Conservation (phyloP, 2,329 filamentous ascomycete genomes). For the Xylariaceae sp. region DNA sequence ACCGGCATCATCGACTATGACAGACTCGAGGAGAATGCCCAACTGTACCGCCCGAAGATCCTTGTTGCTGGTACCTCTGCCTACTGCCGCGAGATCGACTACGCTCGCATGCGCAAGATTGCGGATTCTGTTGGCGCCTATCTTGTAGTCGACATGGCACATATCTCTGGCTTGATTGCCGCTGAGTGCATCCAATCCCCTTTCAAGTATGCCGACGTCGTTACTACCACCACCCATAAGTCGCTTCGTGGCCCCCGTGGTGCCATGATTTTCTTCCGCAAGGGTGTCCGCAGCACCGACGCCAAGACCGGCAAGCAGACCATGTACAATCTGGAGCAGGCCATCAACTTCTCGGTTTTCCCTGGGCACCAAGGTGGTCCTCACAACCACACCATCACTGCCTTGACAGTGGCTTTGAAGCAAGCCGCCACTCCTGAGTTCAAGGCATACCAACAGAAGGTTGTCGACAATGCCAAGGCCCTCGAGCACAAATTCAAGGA, state of each 20-base stretch:
- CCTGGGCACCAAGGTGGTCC: conserved; percentile 97
- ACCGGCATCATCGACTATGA: conserved; percentile 98
- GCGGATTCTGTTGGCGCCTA: conserved; percentile 92
- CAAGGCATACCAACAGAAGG: conserved; percentile 88
- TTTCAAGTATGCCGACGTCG: conserved; percentile 88
- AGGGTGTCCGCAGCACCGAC: conserved; percentile 86
- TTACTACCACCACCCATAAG: conserved; percentile 99
- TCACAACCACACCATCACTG: conserved; percentile 99
- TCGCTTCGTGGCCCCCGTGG: conserved; percentile 94
- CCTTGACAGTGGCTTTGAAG: conserved; percentile 88
- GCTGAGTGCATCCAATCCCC: conserved; percentile 90
- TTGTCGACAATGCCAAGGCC: conserved; percentile 89
- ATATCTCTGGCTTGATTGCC: conserved; percentile 94
- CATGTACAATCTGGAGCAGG: conserved; percentile 87
- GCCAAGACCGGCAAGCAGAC: conserved; percentile 86
- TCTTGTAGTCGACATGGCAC: conserved; percentile 95
- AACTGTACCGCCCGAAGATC: conserved; percentile 92
- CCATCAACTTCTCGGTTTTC: conserved; percentile 99
- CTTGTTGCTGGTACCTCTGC: conserved; percentile 95
- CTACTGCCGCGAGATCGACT: conserved; percentile 98
- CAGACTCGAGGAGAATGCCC: conserved; percentile 80
- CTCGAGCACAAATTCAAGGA: conserved; percentile 80
- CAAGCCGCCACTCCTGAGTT: conserved; percentile 90
- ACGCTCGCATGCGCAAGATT: conserved; percentile 92
- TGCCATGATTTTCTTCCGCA: conserved; percentile 99